phyloP scores from a whole-genome alignment of 208 protist genomes.

The Vickermania ingenoplastis region DNA sequence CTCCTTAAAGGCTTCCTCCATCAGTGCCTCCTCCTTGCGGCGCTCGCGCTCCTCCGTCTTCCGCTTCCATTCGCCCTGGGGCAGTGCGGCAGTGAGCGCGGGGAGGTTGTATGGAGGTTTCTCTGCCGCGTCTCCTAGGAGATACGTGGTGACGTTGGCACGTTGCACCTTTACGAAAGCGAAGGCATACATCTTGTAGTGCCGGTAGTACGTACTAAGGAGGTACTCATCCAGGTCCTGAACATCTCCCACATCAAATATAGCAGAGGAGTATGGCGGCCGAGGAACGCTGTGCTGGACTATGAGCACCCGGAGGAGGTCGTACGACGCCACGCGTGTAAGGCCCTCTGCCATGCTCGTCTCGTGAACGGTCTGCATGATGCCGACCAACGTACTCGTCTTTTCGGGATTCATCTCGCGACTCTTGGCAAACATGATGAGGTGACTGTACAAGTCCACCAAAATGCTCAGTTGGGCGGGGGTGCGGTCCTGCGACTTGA shows the following conservation, averaged over 20 bases:
- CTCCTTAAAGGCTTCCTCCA: conserved; percentile 23
- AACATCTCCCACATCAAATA: conserved; percentile 76
- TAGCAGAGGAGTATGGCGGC: conserved; percentile 76
- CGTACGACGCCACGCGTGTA: conserved; percentile 58
- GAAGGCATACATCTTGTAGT: conserved; percentile 91
- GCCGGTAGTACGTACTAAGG: conserved; percentile 78
- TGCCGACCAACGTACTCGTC: conserved; percentile 67
- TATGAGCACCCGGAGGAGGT: conserved; percentile 56
- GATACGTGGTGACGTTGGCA: conserved; percentile 39
- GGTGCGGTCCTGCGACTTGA: conserved; percentile 9
- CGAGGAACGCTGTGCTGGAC: conserved; percentile 76
- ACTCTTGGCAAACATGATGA: conserved; percentile 69
- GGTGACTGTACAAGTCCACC: conserved; percentile 70
- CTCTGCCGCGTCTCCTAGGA: conserved; percentile 35
- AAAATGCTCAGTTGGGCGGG: conserved; percentile 49
- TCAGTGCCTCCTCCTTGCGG: conserved; percentile 31
- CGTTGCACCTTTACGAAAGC: conserved; percentile 69
- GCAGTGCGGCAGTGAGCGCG: conserved; percentile 38
- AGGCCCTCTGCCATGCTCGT: conserved; percentile 47
- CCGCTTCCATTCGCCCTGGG: conserved; percentile 40
- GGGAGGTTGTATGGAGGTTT: conserved; percentile 47
- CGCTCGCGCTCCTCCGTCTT: conserved; percentile 66
- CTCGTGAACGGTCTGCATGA: conserved; percentile 58
- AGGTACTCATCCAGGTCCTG: conserved; percentile 83
- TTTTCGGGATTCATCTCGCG: conserved; percentile 59